Base-by-base conservation (phyloP, 495 filamentous ascomycete genomes). In the Stereocaulon alpinum region DNA sequence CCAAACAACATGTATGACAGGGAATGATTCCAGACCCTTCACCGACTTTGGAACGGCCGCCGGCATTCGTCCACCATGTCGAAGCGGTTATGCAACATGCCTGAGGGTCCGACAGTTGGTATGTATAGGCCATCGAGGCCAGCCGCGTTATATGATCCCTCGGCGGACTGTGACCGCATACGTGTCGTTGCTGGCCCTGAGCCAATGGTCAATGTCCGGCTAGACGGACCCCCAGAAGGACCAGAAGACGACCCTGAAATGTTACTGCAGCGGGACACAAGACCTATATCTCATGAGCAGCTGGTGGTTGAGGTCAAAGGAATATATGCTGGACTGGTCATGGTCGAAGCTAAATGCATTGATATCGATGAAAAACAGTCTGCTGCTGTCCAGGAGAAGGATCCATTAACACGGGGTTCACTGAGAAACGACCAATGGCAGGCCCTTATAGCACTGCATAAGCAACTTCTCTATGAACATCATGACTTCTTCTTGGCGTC, bases 231-330 rank as follows among this genome's bases (percentile, higher is more conserved):
- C 2, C 20, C 6, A 6, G 20, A 9, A 10, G n/a, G 14, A 12
- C 20, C 45, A 6, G 3, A 49, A 0, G 10, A 0, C 0, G 32
- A 64, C 4, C 57, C 66, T 29, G 62, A 66, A 27, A 74, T 76
- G 67, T 64, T 76, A 11, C 67, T 66, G 37, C 83, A 87, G 63
- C 82, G 77, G n/a, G 80, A 86, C 53, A 85, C 83, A n/a, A 70
- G 81, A 48, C 77, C 82, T 14, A 88, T 91, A 40, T 85, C 83
- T 12, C 81, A 88, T 59, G 86, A 88, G 17, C 83, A 91, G 67
- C 75, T 91, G 6, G 78, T 83, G n/a, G 59, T 66, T 4, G 73
- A 75, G 59, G 66, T 67, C 17, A 77, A 77, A 64, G 70, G 70
- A 17, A 74, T 77, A 2, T 50, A 32, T 7, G 47, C 47, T 9